Conservation (phyloP, 352 stramenopile genomes). For the Pythium rishiriense region DNA sequence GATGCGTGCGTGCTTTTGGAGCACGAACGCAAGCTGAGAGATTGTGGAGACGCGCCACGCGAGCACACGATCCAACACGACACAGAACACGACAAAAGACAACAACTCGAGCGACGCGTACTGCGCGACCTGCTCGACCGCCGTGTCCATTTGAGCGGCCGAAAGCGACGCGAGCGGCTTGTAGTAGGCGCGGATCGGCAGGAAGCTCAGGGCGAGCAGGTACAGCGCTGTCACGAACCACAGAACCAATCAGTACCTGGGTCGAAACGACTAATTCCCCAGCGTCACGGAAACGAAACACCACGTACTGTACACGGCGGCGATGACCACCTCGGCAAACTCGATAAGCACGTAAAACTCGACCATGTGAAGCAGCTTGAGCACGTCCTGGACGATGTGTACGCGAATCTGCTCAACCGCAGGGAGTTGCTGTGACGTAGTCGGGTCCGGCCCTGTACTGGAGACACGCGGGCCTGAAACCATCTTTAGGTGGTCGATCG, state of each 20-base stretch:
- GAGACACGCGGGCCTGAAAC: too few species aligned
- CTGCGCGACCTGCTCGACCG: not conserved
- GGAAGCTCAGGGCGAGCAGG: constrained; percentile 25
- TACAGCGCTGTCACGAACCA: constrained; percentile 11
- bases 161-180: constrained; percentile 20
- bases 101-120: constrained; percentile 8
- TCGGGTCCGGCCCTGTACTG: not conserved
- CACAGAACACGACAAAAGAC: constrained; percentile 5
- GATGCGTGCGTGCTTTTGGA: not conserved
- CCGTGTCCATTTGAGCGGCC: constrained; percentile 13
- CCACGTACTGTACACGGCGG: constrained; percentile 3
- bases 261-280: too few species aligned
- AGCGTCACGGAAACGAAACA: constrained; percentile 1
- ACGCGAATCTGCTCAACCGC: not conserved
- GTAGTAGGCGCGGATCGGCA: constrained; percentile 33
- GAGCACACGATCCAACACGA: not conserved
- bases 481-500: too few species aligned
- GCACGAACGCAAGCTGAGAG: not conserved
- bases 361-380: constrained; percentile 34
- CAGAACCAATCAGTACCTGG: not conserved
- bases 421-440: too few species aligned
- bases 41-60: not conserved
- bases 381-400: constrained; percentile 11
- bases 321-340: constrained; percentile 30
- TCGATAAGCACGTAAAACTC: constrained; percentile 34